phyloP scores from a whole-genome alignment of 176 grass and related monocot genomes.

The Canna indica region DNA sequence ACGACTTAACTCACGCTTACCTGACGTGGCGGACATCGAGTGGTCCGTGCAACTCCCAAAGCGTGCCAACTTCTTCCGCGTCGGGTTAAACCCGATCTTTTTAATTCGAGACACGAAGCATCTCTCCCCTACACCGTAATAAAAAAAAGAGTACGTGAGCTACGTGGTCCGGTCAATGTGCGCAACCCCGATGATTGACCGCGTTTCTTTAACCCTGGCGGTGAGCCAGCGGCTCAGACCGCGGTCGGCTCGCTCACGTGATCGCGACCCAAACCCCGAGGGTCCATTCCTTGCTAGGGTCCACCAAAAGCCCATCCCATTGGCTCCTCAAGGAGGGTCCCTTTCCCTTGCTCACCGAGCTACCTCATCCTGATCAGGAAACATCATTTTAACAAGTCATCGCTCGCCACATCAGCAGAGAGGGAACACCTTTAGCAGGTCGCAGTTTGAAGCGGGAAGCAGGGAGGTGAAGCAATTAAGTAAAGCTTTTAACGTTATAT shows the following conservation, averaged over 20 bases:
- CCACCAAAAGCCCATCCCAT: too few species aligned
- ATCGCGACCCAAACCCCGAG: background rate
- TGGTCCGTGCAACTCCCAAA: too few species aligned
- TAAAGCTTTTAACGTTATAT: background rate
- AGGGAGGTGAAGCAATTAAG: background rate
- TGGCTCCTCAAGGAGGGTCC: too few species aligned
- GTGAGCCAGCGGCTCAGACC: background rate
- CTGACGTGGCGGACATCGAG: too few species aligned
- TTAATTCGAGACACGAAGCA: background rate
- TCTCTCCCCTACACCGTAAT: background rate
- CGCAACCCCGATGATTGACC: constrained; percentile 9
- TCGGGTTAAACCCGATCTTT: background rate
- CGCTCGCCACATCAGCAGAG: too few species aligned
- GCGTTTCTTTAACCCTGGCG: background rate
- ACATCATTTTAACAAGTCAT: too few species aligned
- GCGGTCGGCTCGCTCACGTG: constrained; percentile 10
- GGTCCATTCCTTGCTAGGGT: background rate
- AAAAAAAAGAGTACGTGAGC: background rate
- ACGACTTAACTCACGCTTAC: too few species aligned
- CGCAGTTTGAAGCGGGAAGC: too few species aligned
- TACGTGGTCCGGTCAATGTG: background rate
- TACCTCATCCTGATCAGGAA: too few species aligned
- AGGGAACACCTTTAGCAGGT: too few species aligned
- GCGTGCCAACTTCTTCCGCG: background rate
- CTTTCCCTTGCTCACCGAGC: too few species aligned